Base-by-base conservation (phyloP, 2,329 filamentous ascomycete genomes). In the Trichophaea hybrida region DNA sequence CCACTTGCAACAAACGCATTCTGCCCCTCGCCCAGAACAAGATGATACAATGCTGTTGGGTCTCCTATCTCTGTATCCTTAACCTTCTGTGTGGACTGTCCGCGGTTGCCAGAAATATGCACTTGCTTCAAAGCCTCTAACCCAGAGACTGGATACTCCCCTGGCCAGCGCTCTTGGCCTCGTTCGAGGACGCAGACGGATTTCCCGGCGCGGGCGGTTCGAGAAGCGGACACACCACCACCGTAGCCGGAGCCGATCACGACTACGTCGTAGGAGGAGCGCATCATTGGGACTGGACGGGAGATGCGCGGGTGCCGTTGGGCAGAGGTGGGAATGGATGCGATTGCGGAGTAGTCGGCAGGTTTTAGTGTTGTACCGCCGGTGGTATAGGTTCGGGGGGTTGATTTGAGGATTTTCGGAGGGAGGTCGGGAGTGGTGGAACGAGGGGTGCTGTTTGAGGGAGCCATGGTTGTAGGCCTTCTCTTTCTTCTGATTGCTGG, bases 231-330 rank as follows among this genome's bases (percentile, higher is more conserved):
- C 17, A 86, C 78, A 31, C 77, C 79, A 43, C 81, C 82, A 31
- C 83, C 83, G 69, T 86, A 86, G 1, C 83, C 83, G 7, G 81
- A 84, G 1, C 83, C 83, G 59, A 86, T 79, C 34, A 86, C 80
- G 8, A 86, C 76, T 43, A 78, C 78, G 70, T 86, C 83, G 65
- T 86, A 86, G 5, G 72, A 72, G 58, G 73, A 72, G 32, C 77
- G 74, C 68, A 84, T 76, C 32, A 81, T 71, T 67, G 82, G 77
- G 10, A 83, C 75, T 0, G 78, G 76, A 60, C 75, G 77, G 24
- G 78, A 79, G 60, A 83, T 77, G 1, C 79, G 75, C 1, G 79
- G 79, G 61, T 76, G 81, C 57, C 50, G 59, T 46, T 31, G 53
- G 15, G 53, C 10, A 37, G 34, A 15, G 24, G 5, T 31, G 15